phyloP scores from a whole-genome alignment of 1,284 basidiomycete species.

The Pseudozyma thailandica region DNA sequence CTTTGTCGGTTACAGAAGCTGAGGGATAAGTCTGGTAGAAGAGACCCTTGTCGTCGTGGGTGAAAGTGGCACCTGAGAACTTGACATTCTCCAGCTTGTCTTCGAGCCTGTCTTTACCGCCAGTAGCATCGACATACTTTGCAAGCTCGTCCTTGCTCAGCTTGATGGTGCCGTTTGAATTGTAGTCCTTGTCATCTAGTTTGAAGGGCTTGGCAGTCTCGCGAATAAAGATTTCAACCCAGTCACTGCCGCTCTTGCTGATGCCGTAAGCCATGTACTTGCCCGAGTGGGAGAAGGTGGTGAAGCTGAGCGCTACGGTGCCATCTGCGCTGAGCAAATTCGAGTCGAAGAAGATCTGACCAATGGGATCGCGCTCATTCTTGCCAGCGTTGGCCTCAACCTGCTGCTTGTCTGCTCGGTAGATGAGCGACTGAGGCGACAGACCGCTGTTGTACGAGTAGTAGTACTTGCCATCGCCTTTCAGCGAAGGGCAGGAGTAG shows the following conservation, averaged over 20 bases:
- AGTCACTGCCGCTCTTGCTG: constrained; percentile 65
- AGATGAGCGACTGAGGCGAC: constrained; percentile 62
- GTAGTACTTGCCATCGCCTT: constrained; percentile 63
- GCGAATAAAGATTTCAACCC: constrained; percentile 62
- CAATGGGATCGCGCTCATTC: constrained; percentile 50
- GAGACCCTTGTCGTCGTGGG: constrained; percentile 63
- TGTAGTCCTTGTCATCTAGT: constrained; percentile 40
- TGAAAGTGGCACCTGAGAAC: constrained; percentile 59
- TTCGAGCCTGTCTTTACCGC: constrained; percentile 55
- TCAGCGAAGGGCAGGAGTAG: constrained; percentile 59
- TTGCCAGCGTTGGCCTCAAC: constrained; percentile 40
- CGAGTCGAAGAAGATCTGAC: constrained; percentile 63
- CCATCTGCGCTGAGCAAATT: constrained; percentile 64
- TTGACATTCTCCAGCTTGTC: constrained; percentile 63
- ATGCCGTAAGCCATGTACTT: constrained; percentile 64
- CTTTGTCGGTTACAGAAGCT: constrained; percentile 53
- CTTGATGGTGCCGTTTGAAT: constrained; percentile 45
- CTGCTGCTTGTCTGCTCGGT: constrained; percentile 49
- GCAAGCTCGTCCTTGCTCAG: constrained; percentile 35
- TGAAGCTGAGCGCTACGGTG: constrained; percentile 58
- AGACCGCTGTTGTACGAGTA: constrained; percentile 65
- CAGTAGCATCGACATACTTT: constrained; percentile 39
- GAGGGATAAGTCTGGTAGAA: constrained; percentile 66
- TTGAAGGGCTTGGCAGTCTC: constrained; percentile 56
- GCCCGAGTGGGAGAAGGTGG: constrained; percentile 61